phyloP scores from a whole-genome alignment of 176 grass and related monocot genomes.

The Oryza punctata region DNA sequence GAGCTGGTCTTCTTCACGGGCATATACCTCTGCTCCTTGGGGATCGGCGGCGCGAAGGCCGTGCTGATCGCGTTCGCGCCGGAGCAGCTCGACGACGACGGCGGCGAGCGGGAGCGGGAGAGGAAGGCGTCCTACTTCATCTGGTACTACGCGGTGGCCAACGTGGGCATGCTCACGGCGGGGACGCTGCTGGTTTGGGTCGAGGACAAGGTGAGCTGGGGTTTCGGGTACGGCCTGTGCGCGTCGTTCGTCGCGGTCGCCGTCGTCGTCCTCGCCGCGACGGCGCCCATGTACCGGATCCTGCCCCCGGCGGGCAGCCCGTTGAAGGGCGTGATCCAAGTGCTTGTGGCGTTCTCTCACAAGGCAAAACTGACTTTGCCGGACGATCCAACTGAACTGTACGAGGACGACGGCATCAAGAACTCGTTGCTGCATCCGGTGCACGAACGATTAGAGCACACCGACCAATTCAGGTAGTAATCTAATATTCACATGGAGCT shows the following conservation, averaged over 20 bases:
- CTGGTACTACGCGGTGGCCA: conserved; percentile 51
- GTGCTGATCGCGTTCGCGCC: conserved; percentile 45
- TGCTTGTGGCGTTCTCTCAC: conserved; percentile 34
- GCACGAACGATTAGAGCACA: conserved; percentile 31
- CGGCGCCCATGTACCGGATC: conserved; percentile 30
- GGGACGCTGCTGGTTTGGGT: conserved; percentile 63
- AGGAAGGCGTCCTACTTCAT: conserved; percentile 62
- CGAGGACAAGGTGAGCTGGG: conserved; percentile 53
- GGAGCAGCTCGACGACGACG: conserved; percentile 48
- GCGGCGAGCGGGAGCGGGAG: conserved; percentile 8
- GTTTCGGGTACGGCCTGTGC: conserved; percentile 60
- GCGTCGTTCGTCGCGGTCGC: conserved; percentile 36
- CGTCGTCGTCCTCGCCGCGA: conserved; percentile 27
- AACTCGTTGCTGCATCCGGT: background rate
- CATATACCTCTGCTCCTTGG: conserved; percentile 47
- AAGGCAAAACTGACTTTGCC: conserved; percentile 25
- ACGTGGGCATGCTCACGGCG: conserved; percentile 43
- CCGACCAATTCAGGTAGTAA: conserved; percentile 31
- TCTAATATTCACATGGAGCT: background rate
- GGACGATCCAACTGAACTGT: conserved; percentile 11
- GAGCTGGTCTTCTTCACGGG: conserved; percentile 47
- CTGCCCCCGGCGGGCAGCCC: conserved; percentile 35
- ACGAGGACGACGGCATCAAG: conserved; percentile 20
- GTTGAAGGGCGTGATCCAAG: conserved; percentile 17
- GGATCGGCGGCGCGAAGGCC: conserved; percentile 44